Base-by-base conservation (phyloP, 805 yeast genomes). In the Yamadazyma sp. region DNA sequence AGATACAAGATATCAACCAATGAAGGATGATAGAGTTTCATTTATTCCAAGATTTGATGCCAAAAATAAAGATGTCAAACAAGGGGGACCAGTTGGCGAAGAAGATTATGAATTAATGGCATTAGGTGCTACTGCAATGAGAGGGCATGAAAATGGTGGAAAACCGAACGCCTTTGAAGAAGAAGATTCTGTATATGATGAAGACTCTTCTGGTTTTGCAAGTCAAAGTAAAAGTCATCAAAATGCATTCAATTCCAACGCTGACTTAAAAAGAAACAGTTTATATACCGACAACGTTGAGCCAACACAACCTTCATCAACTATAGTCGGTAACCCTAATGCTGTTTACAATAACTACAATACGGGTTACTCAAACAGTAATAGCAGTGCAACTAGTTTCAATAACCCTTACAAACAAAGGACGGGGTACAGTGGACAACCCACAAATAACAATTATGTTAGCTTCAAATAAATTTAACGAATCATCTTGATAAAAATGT, bases 1-100 rank as follows among this genome's bases (percentile, higher is more conserved):
- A 35, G 98, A 93, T 61, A 78, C 91, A 7, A 76, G 95, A 49
- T 93, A 93, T 66, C 91, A 87, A 65, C 98, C 96, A 43, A 84
- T 91, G 83, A 84, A 83, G 50, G 98, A 93, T 60, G 98, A 93
- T 56, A 78, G 98, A 56, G 93, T 85, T 33, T 85, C 96, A n/a
- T 93, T 93, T 58, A 85, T 93, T 54, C 89, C 89, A 43, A 73
- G 81, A 50, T 69, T 70, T 37, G 79, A 68, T 37, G 50, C 53
- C 11, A 53, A 51, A 23, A 39, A 38, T 19, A 50, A 32, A 42
- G 50, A 46, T 10, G 43, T 31, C 15, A 45, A 45, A 31, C 49
- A 43, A n/a, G n/a, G n/a, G 8, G 24, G 31, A 4, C 24, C 32
- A 5, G 22, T 8, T 14, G 49, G 48, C 7, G 49, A 58, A 42